A percentile compares a stretch with the other conserved stretches of the same genome.
Evolutionary conservation across 257 asterid species (phyloP).

Genomic region (Misopates orontium): DNA sequence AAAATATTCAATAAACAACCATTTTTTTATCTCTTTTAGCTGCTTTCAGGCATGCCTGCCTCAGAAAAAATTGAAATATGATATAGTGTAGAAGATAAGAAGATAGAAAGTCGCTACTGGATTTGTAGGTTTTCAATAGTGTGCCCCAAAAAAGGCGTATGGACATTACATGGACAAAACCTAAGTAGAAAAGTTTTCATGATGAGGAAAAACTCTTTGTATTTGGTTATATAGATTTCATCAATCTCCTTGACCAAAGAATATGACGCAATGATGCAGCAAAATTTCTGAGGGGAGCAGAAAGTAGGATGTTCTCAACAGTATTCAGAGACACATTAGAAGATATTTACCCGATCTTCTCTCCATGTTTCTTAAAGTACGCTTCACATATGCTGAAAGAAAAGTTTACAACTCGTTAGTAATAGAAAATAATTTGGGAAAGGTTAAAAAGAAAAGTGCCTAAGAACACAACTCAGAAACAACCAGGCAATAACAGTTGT

Average conservation of each 20-base stretch:
- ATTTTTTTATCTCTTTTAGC: too few species aligned
- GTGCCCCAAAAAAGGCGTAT: neutral
- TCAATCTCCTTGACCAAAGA: neutral
- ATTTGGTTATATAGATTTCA: constrained; percentile 13
- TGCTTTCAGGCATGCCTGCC: too few species aligned
- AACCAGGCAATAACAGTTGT: neutral
- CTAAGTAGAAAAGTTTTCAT: constrained; percentile 1
- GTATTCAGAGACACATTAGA: neutral
- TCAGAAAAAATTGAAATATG: too few species aligned
- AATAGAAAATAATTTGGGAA: constrained; percentile 10
- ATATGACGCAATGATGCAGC: neutral
- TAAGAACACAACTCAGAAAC: neutral
- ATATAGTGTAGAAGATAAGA: neutral
- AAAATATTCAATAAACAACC: too few species aligned
- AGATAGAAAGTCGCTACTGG: neutral
- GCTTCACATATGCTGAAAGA: constrained; percentile 85
- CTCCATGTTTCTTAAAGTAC: constrained; percentile 89
- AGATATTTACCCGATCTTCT: constrained; percentile 73
- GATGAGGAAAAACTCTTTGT: neutral
- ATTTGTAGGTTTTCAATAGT: neutral
- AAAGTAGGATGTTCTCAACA: neutral
- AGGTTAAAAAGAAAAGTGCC: neutral
- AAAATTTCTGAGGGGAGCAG: neutral
- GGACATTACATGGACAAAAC: neutral
- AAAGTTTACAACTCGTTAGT: constrained; percentile 24